Percentiles rank a stretch among this genome's conserved stretches.
Conservation (phyloP, 305 asterid species). For the Plantago coronopus region DNA sequence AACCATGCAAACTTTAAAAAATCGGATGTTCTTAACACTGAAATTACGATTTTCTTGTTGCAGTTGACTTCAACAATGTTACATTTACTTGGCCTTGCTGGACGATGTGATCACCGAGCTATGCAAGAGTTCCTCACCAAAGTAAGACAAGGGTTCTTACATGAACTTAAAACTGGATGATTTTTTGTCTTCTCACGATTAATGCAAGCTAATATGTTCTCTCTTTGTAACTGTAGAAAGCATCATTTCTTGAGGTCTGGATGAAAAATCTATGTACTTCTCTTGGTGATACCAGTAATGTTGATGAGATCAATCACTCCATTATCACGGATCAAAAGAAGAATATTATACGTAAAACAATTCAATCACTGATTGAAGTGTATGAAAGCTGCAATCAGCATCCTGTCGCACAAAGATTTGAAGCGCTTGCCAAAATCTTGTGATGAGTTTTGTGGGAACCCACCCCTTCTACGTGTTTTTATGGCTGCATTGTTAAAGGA, state of each 20-base stretch:
- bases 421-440: constrained; percentile 37
- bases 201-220: not conserved
- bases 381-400: constrained; percentile 48
- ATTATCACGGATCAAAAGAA: constrained; percentile 48
- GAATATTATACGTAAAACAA: constrained; percentile 48
- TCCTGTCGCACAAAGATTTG: constrained; percentile 45
- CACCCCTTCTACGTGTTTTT: constrained; percentile 5
- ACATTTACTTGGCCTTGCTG: constrained; percentile 83
- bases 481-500: not conserved
- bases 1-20: not conserved
- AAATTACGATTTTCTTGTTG: constrained; percentile 20
- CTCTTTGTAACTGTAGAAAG: constrained; percentile 43
- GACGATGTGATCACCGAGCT: constrained; percentile 44
- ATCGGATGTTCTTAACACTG: not conserved
- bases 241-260: constrained; percentile 75
- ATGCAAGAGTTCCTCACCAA: constrained; percentile 61
- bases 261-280: constrained; percentile 53
- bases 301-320: constrained; percentile 32
- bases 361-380: constrained; percentile 52
- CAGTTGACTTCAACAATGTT: constrained; percentile 90
- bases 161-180: not conserved
- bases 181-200: not conserved
- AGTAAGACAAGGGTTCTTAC: constrained; percentile 38
- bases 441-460: constrained; percentile 6
- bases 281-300: constrained; percentile 44